A percentile compares a stretch with the other conserved stretches of the same genome.
Evolutionary conservation across 2,329 filamentous ascomycete species (phyloP).

Genomic region (Cordyceps cateniannulata): DNA sequence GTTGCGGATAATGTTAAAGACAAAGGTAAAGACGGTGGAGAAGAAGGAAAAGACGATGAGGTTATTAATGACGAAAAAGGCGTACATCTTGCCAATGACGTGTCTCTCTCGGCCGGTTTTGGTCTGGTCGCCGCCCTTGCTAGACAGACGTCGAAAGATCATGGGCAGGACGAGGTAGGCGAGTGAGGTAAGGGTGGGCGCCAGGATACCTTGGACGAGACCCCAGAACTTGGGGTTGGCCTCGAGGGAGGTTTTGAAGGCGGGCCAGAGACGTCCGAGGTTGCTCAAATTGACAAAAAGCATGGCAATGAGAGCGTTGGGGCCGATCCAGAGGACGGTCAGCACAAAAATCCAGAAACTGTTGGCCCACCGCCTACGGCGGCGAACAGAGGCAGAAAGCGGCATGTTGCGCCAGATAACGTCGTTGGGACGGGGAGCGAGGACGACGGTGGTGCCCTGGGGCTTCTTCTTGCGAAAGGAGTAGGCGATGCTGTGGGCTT

Average conservation of each 20-base stretch:
- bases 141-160: conserved; percentile 81
- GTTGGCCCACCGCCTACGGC: conserved; percentile 70
- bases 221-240: conserved; percentile 66
- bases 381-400: conserved; percentile 60
- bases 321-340: conserved; percentile 80
- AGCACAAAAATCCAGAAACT: conserved; percentile 76
- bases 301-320: conserved; percentile 90
- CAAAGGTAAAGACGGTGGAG: conserved; percentile 70
- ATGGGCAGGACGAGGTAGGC: conserved; percentile 84
- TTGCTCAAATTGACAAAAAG: conserved; percentile 85
- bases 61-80: conserved; percentile 98
- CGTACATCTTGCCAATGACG: conserved; percentile 82
- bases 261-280: conserved; percentile 70
- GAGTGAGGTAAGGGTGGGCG: conserved; percentile 79
- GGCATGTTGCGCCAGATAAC: conserved; percentile 94
- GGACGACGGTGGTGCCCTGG: conserved; percentile 64
- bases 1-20: conserved; percentile 56
- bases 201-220: conserved; percentile 83
- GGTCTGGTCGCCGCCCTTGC: conserved; percentile 77
- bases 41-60: conserved; percentile 91
- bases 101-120: conserved; percentile 91
- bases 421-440: conserved; percentile 84
- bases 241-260: conserved; percentile 61
- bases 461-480: conserved; percentile 74
- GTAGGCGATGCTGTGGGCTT: conserved; percentile 84